Conservation (phyloP, 2,329 filamentous ascomycete genomes). For the Gyromitra esculenta region DNA sequence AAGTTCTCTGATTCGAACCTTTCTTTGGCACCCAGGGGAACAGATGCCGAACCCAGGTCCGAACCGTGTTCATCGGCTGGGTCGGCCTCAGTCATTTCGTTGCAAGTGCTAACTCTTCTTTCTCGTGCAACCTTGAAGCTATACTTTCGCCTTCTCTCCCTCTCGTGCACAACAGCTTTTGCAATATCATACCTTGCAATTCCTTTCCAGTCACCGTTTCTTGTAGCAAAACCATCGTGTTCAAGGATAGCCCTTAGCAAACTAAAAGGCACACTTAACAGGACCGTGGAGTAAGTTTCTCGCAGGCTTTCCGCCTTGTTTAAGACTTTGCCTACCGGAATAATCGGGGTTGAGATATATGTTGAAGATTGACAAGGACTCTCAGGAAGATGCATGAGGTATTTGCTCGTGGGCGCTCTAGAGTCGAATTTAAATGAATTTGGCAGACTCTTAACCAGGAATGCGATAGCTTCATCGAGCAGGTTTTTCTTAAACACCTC, state of each 20-base stretch:
- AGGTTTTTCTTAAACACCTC: constrained; percentile 42
- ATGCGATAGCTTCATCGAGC: constrained; percentile 49
- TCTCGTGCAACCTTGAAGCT: constrained; percentile 41
- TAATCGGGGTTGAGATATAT: neutral
- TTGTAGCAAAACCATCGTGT: constrained; percentile 47
- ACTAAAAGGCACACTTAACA: constrained; percentile 51
- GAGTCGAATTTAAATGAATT: constrained; percentile 50
- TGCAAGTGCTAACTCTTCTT: constrained; percentile 30
- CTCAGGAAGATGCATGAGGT: constrained; percentile 41
- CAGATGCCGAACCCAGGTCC: constrained; percentile 16
- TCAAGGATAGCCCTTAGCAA: constrained; percentile 50
- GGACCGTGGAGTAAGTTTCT: constrained; percentile 49
- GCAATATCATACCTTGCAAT: constrained; percentile 51
- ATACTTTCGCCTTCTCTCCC: constrained; percentile 52
- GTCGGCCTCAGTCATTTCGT: constrained; percentile 14
- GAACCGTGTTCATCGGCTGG: constrained; percentile 1
- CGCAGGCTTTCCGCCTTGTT: constrained; percentile 25
- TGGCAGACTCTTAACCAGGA: constrained; percentile 47
- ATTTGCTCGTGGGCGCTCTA: constrained; percentile 48
- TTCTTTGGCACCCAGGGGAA: constrained; percentile 10
- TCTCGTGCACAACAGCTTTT: constrained; percentile 51
- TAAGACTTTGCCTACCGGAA: constrained; percentile 6
- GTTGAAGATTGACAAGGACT: constrained; percentile 25
- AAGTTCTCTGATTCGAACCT: constrained; percentile 35
- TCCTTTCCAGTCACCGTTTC: constrained; percentile 42